Evolutionary conservation across 2,329 filamentous ascomycete species (phyloP).

Genomic region (Dendryphion nanum): DNA sequence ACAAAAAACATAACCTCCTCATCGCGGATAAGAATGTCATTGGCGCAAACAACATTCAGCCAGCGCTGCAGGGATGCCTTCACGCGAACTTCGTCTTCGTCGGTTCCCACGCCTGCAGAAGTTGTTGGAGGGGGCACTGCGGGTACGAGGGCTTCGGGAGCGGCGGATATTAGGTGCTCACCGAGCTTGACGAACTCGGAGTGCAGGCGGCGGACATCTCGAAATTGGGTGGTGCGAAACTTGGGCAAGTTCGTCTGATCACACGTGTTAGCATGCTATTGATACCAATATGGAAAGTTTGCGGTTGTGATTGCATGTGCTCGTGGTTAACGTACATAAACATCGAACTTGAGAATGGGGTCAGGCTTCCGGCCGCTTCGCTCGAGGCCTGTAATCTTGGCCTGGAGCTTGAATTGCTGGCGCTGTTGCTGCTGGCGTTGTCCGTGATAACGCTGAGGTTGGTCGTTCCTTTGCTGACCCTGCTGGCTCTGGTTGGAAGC

Average conservation of each 20-base stretch:
- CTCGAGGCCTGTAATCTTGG: conserved; percentile 92
- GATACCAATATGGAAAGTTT: conserved; percentile 81
- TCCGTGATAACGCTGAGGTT: conserved; percentile 48
- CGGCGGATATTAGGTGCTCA: conserved; percentile 94
- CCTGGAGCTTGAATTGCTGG: conserved; percentile 81
- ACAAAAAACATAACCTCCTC: conserved; percentile 98
- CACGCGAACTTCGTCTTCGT: conserved; percentile 88
- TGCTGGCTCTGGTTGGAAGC: conserved; percentile 32
- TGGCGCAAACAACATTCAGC: conserved; percentile 90
- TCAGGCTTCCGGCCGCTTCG: conserved; percentile 94
- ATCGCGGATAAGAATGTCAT: conserved; percentile 88
- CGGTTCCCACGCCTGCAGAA: conserved; percentile 89
- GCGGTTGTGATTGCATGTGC: conserved; percentile 82
- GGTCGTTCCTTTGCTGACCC: conserved; percentile 39
- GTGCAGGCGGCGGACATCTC: conserved; percentile 92
- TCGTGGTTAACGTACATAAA: conserved; percentile 70
- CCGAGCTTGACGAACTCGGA: conserved; percentile 96
- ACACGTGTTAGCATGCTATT: conserved; percentile 11
- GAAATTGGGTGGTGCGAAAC: conserved; percentile 96
- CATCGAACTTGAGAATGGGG: conserved; percentile 89
- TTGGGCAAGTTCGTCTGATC: conserved; percentile 97
- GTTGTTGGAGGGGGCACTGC: conserved; percentile 94
- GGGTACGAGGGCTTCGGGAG: conserved; percentile 91
- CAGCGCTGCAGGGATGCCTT: conserved; percentile 90
- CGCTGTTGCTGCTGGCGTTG: conserved; percentile 43